Evolutionary conservation across 139 green algal species (phyloP), one percentile per base, ranked within the genome.

Genomic region (Chlorella sp.): DNA sequence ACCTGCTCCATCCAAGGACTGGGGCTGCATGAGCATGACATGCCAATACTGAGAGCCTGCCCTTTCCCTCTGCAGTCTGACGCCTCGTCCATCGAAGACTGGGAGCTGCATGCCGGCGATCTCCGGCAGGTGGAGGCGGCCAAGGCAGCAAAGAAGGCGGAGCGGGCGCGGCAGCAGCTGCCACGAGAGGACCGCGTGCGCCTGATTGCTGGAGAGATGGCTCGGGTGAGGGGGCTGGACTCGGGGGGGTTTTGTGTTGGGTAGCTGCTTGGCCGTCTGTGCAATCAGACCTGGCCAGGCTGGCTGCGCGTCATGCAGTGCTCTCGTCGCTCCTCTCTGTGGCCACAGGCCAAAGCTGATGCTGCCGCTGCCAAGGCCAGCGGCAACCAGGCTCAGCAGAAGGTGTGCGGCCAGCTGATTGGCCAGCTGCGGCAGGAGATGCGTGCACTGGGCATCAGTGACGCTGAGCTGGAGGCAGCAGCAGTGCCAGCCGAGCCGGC

Each of bases 51-150:
- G n/a, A n/a, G n/a, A n/a, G n/a, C n/a, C n/a, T n/a, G n/a, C n/a
- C n/a, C n/a, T n/a, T n/a, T n/a, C n/a, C n/a, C n/a, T n/a, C 28
- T 25, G 60, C 60, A 82, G 76, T 82, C 76, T 7, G 76, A 51
- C 15, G 81, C 81, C 0, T 60, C 34, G 0, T 76, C 67, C 60
- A 88, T 94, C 23, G 95, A 97, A 55, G 93, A 97, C 84, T 98
- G 93, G 93, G 93, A 98, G 89, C 11, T 98, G 74, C 51, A 60
- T 98, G 93, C 51, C 93, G 94, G 88, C 3, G 95, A 98, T 74
- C 91, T 92, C 2, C 73, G 89, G 20, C 94, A 97, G 86, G 89
- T 96, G 20, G 88, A 92, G 78, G 56, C 51, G 11, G 12, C 12
- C 51, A 60, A 73, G 87, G 25, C 82, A 83, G 36, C 51, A 9